phyloP scores from a whole-genome alignment of 352 stramenopile genomes.

The Thraustochytrium sp. region DNA sequence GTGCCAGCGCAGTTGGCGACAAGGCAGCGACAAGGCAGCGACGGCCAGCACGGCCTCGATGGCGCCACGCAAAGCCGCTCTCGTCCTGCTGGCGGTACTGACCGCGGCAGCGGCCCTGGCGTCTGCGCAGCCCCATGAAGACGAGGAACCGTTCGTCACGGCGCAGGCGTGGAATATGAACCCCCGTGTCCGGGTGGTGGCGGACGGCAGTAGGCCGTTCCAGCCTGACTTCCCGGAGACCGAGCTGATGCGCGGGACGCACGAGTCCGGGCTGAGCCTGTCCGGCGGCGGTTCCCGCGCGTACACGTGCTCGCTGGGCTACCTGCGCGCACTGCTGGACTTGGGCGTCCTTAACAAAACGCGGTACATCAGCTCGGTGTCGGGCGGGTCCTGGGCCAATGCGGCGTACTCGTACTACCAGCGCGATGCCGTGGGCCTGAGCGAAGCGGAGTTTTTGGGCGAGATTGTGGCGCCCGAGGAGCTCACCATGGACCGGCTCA shows the following conservation, averaged over 20 bases:
- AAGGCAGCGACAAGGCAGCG: too few species aligned
- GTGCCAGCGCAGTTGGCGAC: too few species aligned
- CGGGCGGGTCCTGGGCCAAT: constrained; percentile 27
- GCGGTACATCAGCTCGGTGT: constrained; percentile 39
- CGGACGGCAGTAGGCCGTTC: background rate
- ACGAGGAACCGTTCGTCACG: too few species aligned
- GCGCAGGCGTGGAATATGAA: constrained; percentile 39
- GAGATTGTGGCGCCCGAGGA: background rate
- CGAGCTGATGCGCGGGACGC: background rate
- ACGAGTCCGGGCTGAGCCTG: background rate
- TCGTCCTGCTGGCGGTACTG: too few species aligned
- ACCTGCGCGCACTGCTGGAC: constrained; percentile 35
- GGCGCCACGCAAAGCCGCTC: too few species aligned
- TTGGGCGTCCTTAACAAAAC: background rate
- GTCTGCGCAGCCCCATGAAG: too few species aligned
- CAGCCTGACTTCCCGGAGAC: constrained; percentile 1
- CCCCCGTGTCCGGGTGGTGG: background rate
- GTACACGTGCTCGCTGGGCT: constrained; percentile 26
- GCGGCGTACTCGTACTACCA: constrained; percentile 30
- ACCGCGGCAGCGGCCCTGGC: too few species aligned
- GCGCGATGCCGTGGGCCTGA: background rate
- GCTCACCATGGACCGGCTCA: background rate
- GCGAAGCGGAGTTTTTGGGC: constrained; percentile 20
- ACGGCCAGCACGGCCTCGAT: too few species aligned
- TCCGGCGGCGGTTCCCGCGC: constrained; percentile 2